Evolutionary conservation across 495 filamentous ascomycete species (phyloP).

Genomic region (Staphylotrichum longicolle): DNA sequence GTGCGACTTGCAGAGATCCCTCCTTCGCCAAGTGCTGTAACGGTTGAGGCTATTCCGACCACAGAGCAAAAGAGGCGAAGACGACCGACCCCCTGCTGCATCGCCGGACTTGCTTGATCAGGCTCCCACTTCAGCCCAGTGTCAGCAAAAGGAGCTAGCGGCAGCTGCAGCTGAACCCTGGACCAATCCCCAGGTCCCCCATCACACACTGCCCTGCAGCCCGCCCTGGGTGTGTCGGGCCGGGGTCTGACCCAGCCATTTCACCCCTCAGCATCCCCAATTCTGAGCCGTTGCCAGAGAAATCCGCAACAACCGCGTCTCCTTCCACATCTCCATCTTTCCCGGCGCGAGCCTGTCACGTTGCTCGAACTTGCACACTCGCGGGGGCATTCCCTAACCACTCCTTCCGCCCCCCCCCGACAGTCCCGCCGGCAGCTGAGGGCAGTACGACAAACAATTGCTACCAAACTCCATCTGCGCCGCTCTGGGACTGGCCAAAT

Average conservation of each 20-base stretch:
- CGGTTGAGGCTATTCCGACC: no score
- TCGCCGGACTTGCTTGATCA: neutral
- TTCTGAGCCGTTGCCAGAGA: neutral
- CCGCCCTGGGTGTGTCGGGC: neutral
- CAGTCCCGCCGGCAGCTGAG: neutral
- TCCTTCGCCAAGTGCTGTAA: no score
- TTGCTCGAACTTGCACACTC: neutral
- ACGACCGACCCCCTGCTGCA: no score
- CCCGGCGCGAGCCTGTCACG: neutral
- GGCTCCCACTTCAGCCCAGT: neutral
- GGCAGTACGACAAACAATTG: neutral
- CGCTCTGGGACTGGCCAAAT: neutral
- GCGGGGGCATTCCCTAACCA: neutral
- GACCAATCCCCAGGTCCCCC: conserved; percentile 1
- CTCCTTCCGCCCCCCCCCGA: neutral
- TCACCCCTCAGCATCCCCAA: conserved; percentile 7
- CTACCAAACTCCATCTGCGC: neutral
- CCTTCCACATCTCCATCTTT: neutral
- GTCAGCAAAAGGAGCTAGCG: conserved; percentile 1
- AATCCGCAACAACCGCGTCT: neutral
- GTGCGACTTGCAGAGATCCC: no score
- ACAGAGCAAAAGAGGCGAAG: no score
- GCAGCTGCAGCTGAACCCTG: conserved; percentile 14
- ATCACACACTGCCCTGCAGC: neutral
- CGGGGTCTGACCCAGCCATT: conserved; percentile 7